Percentiles rank a stretch among this genome's conserved stretches.
Conservation (phyloP, 257 asterid genomes). For the Cordia subcordata region DNA sequence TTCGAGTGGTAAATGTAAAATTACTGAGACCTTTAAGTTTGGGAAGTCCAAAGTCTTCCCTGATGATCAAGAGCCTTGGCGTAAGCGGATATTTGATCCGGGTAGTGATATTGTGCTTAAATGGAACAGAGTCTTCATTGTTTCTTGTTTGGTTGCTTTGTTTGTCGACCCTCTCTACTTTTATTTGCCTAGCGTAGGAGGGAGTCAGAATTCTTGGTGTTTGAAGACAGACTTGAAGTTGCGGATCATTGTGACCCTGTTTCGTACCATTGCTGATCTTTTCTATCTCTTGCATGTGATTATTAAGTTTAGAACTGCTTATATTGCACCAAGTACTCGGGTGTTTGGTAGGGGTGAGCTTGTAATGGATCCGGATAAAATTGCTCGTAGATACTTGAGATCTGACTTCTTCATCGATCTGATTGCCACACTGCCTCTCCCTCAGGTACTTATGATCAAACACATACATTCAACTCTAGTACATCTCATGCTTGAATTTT, state of each 20-base stretch:
- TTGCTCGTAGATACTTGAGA: conserved; percentile 65
- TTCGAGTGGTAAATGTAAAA: conserved; percentile 42
- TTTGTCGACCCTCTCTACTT: conserved; percentile 85
- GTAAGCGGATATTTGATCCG: conserved; percentile 75
- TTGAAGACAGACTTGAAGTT: conserved; percentile 65
- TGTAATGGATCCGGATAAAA: conserved; percentile 87
- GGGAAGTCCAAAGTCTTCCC: conserved; percentile 57
- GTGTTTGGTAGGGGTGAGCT: conserved; percentile 98
- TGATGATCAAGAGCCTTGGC: conserved; percentile 52
- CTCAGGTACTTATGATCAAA: conserved; percentile 59
- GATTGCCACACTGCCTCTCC: conserved; percentile 84
- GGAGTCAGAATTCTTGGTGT: conserved; percentile 54
- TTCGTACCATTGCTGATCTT: conserved; percentile 81
- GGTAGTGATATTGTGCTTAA: conserved; percentile 81
- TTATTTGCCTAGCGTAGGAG: conserved; percentile 76
- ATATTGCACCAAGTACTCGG: conserved; percentile 87
- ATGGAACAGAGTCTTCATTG: conserved; percentile 86
- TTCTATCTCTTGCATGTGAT: conserved; percentile 78
- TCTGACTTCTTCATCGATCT: conserved; percentile 82
- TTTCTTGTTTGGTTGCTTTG: conserved; percentile 78
- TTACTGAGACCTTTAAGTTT: conserved; percentile 37
- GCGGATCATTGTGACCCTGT: conserved; percentile 71
- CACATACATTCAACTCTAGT: not conserved
- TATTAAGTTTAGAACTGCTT: conserved; percentile 88
- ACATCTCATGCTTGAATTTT: not conserved